Percentiles rank a stretch among this genome's conserved stretches.
Conservation (phyloP, 176 grass and related monocot genomes). For the maize (Zea mays) region DNA sequence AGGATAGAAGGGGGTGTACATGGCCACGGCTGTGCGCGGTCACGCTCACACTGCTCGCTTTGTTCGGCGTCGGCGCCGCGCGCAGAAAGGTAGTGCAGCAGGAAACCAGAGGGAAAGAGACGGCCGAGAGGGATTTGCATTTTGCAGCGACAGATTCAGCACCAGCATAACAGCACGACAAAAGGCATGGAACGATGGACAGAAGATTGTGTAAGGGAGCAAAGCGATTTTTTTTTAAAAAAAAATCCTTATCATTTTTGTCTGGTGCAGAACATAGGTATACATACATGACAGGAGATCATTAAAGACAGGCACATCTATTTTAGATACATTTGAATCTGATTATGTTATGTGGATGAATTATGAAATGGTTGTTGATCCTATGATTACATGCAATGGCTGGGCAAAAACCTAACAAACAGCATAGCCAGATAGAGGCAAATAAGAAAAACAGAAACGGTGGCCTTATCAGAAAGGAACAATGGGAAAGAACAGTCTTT, state of each 20-base stretch:
- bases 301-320: not conserved
- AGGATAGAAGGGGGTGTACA: not conserved
- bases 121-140: not conserved
- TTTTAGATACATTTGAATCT: slow-evolving; percentile 16
- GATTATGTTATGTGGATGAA: slow-evolving; percentile 15
- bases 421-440: slow-evolving; percentile 7
- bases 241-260: not conserved
- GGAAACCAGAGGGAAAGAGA: slow-evolving; percentile 16
- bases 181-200: not conserved
- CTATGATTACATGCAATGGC: slow-evolving; percentile 13
- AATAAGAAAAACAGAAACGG: slow-evolving; percentile 14
- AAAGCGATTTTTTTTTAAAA: not conserved
- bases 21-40: slow-evolving; percentile 2
- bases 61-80: slow-evolving; percentile 32
- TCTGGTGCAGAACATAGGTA: slow-evolving; percentile 5
- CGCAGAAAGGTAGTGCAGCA: slow-evolving; percentile 22
- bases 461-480: slow-evolving; percentile 21
- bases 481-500: not conserved
- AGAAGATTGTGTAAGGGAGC: slow-evolving; percentile 5
- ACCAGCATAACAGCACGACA: not conserved
- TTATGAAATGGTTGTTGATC: not conserved
- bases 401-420: not conserved
- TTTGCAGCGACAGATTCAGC: not conserved
- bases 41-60: slow-evolving; percentile 23
- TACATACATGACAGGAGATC: too few species aligned